A percentile compares a stretch with the other conserved stretches of the same genome.
Evolutionary conservation across 768 basidiomycete genomes (phyloP).

Genomic region (Cystoderma amianthinum): DNA sequence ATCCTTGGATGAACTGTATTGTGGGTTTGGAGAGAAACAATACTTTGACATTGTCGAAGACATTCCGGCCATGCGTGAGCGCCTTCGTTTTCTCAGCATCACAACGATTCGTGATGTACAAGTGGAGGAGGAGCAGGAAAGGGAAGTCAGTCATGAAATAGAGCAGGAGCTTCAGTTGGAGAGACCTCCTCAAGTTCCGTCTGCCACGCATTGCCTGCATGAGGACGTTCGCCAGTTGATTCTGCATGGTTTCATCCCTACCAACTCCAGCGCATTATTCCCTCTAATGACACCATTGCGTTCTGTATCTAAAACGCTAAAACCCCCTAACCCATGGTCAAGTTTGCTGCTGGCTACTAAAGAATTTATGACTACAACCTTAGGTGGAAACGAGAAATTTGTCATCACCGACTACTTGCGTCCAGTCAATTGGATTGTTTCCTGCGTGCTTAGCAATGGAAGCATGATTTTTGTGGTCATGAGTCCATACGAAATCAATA

Average conservation of each 20-base stretch:
- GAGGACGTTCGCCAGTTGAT: constrained; percentile 18
- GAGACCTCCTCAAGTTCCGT: constrained; percentile 20
- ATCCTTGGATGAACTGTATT: no score
- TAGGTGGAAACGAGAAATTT: constrained; percentile 5
- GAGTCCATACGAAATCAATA: constrained; percentile 33
- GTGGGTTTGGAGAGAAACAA: background rate
- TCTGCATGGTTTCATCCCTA: constrained; percentile 15
- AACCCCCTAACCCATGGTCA: no score
- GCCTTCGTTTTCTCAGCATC: constrained; percentile 22
- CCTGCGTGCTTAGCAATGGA: constrained; percentile 8
- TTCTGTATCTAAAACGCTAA: no score
- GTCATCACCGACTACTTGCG: constrained; percentile 25
- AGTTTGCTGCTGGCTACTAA: no score
- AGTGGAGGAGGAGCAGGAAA: constrained; percentile 43
- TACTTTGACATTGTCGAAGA: background rate
- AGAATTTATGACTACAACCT: constrained; percentile 21
- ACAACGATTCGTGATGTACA: constrained; percentile 8
- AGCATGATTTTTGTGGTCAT: constrained; percentile 20
- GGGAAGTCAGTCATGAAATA: constrained; percentile 35
- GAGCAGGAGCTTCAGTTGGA: constrained; percentile 33
- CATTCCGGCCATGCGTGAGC: constrained; percentile 6
- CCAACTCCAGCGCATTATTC: constrained; percentile 11
- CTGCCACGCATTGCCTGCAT: constrained; percentile 20
- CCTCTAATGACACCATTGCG: constrained; percentile 11
- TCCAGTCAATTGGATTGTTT: constrained; percentile 37